Base-by-base conservation (phyloP, 306 rosid genomes). In the Cucurbita maxima region DNA sequence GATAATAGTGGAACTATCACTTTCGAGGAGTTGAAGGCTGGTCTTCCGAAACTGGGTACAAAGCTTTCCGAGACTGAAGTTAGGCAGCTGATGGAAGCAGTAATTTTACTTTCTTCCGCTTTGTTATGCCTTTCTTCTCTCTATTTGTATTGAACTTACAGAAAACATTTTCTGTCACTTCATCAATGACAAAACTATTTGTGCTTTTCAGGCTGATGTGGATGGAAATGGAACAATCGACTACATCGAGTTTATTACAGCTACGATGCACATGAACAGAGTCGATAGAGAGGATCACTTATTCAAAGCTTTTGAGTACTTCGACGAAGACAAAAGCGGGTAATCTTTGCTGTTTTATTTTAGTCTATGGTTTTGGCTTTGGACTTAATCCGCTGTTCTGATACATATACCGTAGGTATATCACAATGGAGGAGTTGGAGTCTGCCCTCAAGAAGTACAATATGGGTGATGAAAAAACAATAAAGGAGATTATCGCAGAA, bases 1-100 rank as follows among this genome's bases (percentile, higher is more conserved):
- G 98, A 94, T 83, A 89, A 90, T 68, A 94, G 97, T 81, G 98
- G 98, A 79, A 94, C 98, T 64, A 85, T 94, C 71, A 94, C 98
- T 56, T 90, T 72, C 75, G 98, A 94, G 72, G 98, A 94, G 86
- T 86, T 94, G 80, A 89, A 94, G 73, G 98, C 92, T 41, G 98
- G 98, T 77, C 96, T 94, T 75, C 98, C 91, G 7, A 90, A 90
- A 85, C 83, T 94, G 34, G 97, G 97, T 54, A 88, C 87, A 58
- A 94, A 87, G 89, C 88, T 94, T 72, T 89, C 98, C 4, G 98
- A 94, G 88, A 86, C 96, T 37, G 97, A 94, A 90, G 96, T 87
- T 74, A 90, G 85, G 82, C 96, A 90, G 81, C 79, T 90, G 81
- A 94, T 94, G 97, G 95, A 94, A 85, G 97, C 98, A 82, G 98